Evolutionary conservation across 2,329 filamentous ascomycete species (phyloP).

Genomic region (Fusarium goolgardi): DNA sequence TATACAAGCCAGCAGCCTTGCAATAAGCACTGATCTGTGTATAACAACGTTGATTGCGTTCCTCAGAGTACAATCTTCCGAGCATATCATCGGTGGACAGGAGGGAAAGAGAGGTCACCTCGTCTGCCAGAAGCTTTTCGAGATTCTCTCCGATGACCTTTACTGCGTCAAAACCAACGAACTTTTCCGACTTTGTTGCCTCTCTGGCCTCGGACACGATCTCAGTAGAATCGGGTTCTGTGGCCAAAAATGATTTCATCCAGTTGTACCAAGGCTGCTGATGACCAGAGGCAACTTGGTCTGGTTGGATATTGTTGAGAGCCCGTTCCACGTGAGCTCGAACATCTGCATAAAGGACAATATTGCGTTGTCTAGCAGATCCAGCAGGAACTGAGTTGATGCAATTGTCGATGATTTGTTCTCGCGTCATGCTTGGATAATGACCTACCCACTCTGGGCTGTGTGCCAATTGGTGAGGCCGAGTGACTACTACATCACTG

Average conservation of each 20-base stretch:
- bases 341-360: background rate
- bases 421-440: slow-evolving; percentile 1
- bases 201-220: background rate
- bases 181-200: slow-evolving; percentile 5
- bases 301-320: background rate
- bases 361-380: slow-evolving; percentile 1
- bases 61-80: slow-evolving; percentile 5
- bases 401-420: background rate
- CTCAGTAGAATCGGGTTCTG: background rate
- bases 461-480: slow-evolving; percentile 2
- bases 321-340: slow-evolving; percentile 1
- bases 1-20: background rate
- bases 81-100: slow-evolving; percentile 2
- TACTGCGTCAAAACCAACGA: slow-evolving; percentile 8
- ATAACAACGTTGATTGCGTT: background rate
- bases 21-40: slow-evolving; percentile 4
- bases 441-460: slow-evolving; percentile 6
- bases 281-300: slow-evolving; percentile 3
- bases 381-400: background rate
- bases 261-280: slow-evolving; percentile 6
- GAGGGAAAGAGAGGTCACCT: slow-evolving; percentile 5
- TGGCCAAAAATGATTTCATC: slow-evolving; percentile 7
- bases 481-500: slow-evolving; percentile 1
- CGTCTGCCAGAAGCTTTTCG: slow-evolving; percentile 1
- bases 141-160: slow-evolving; percentile 10